phyloP scores from a whole-genome alignment of 2,329 filamentous ascomycete species.

The Sordariomycetes sp. region DNA sequence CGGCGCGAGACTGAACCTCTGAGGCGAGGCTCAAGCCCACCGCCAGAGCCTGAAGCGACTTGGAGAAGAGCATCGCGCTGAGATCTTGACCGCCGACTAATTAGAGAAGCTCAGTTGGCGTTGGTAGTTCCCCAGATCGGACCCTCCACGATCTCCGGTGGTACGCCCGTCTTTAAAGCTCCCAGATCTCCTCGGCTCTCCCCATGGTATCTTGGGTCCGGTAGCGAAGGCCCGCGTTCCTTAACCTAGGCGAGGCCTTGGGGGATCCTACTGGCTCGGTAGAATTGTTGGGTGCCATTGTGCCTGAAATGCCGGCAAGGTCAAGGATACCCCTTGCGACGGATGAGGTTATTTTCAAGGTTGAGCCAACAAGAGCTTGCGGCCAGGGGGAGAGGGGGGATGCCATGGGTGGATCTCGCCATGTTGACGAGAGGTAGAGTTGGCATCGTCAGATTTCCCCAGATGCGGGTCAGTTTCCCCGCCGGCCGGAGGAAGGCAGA shows the following conservation, averaged over 20 bases:
- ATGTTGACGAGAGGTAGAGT: neutral
- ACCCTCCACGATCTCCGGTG: neutral
- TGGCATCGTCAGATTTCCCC: neutral
- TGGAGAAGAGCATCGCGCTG: constrained; percentile 5
- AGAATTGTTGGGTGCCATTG: neutral
- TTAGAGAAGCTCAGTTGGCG: too few relatives aligned
- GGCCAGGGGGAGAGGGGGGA: neutral
- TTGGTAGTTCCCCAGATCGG: neutral
- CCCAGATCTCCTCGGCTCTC: neutral
- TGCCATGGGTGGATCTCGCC: neutral
- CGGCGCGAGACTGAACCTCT: neutral
- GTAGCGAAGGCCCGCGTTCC: neutral
- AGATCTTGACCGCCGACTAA: too few relatives aligned
- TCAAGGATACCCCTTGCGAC: neutral
- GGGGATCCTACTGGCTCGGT: neutral
- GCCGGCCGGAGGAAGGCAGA: neutral
- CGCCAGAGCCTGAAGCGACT: constrained; percentile 5
- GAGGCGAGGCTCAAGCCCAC: constrained; percentile 4
- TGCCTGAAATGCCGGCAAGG: neutral
- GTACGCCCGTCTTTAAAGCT: neutral
- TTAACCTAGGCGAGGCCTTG: neutral
- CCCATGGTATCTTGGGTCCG: neutral
- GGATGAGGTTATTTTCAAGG: neutral
- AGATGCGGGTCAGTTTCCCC: neutral
- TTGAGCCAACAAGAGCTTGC: neutral